phyloP scores from a whole-genome alignment of 768 basidiomycete genomes.

The Lactifluus pinguis region DNA sequence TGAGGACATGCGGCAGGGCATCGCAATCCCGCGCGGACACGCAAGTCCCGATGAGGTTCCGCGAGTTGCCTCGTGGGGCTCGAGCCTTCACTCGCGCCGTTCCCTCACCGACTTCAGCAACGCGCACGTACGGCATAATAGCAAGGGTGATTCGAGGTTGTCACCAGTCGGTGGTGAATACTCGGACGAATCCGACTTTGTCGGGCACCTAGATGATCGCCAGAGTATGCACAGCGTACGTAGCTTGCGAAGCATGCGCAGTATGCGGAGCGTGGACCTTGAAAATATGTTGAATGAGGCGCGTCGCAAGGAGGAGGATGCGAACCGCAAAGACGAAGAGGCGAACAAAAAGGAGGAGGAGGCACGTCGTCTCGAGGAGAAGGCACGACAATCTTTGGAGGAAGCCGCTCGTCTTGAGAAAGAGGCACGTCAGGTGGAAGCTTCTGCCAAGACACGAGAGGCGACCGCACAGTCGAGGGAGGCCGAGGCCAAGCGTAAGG shows the following conservation, averaged over 20 bases:
- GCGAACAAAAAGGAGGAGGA: constrained; percentile 21
- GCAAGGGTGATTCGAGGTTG: constrained; percentile 13
- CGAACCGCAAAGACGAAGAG: constrained; percentile 26
- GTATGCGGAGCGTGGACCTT: constrained; percentile 17
- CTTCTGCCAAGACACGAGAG: constrained; percentile 20
- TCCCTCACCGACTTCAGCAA: constrained; percentile 10
- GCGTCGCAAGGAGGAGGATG: constrained; percentile 22
- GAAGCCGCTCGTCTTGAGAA: constrained; percentile 19
- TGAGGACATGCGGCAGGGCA: constrained; percentile 17
- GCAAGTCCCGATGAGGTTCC: constrained; percentile 11
- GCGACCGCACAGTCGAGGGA: constrained; percentile 15
- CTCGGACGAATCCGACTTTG: constrained; percentile 12
- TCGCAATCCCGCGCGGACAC: constrained; percentile 15
- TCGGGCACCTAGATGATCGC: constrained; percentile 14
- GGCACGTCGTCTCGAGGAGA: constrained; percentile 20
- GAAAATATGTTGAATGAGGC: constrained; percentile 19
- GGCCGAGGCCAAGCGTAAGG: constrained; percentile 19
- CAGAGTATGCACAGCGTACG: constrained; percentile 11
- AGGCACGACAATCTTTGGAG: constrained; percentile 16
- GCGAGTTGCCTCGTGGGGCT: constrained; percentile 10
- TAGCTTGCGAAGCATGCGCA: constrained; percentile 13
- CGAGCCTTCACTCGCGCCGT: constrained; percentile 16
- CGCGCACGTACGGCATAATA: constrained; percentile 8
- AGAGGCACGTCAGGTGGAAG: constrained; percentile 21
- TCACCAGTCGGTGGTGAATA: constrained; percentile 1